Base-by-base conservation (phyloP, 2,329 filamentous ascomycete genomes). In the Curvularia sp. region DNA sequence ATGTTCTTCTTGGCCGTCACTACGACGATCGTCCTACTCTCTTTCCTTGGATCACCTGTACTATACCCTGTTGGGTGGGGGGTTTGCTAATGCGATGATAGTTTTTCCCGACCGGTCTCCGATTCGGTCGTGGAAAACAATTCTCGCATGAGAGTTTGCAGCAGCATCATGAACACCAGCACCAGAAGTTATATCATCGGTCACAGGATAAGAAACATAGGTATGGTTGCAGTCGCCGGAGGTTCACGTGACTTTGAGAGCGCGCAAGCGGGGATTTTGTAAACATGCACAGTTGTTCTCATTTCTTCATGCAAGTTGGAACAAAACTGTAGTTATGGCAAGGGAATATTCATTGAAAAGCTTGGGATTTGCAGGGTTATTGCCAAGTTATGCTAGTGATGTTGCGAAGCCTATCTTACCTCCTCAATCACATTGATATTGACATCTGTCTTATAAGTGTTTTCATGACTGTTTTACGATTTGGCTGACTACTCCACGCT, bases 31-130 rank as follows among this genome's bases (percentile, higher is more conserved):
- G 15, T 30, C 15, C 34, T 18, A 36, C 34, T 36, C 15, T 36
- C 34, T 36, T 36, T 36, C 34, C 34, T 36, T 36, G 34, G 34
- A 36, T 36, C 34, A 7, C n/a, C 15, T 27, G 8, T 41, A 42
- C 18, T 27, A 9, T 23, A 23, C 3, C 28, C 12, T 48, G 5
- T 36, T 30, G 28, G 18, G 27, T 32, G 27, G 4, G 27, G n/a
- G 27, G 25, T 34, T 49, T 15, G 49, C 54, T 59, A 50, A 61
- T 63, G 15, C 21, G n/a, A 32, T 7, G n/a, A 19, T 42, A 65
- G 63, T 39, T 65, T 41, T 65, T 65, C 39, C 63, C 63, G 1
- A 18, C 46, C 6, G 60, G 63, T 21, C 55, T 28, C 3, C 51
- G 57, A 25, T 27, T 65, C 34, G 21, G 48, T 7, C 48, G 57